phyloP scores from a whole-genome alignment of 78 protist genomes.

The Pelomyxa schiedti region DNA sequence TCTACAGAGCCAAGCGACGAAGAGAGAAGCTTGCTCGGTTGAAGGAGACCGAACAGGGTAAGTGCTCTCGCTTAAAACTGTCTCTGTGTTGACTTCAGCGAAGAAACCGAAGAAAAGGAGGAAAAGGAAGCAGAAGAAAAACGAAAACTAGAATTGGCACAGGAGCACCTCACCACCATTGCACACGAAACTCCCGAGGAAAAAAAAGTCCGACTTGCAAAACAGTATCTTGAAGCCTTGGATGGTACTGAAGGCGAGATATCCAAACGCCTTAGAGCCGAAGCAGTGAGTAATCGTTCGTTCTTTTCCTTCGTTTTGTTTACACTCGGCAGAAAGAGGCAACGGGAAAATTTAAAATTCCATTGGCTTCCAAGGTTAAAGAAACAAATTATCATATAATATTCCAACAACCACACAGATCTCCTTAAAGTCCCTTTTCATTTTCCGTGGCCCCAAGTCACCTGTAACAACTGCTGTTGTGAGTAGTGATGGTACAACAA shows the following conservation, averaged over 20 bases:
- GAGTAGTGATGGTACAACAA: background rate
- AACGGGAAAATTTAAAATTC: background rate
- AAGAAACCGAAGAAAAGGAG: too few species aligned
- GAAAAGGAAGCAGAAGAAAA: too few species aligned
- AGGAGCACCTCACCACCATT: too few species aligned
- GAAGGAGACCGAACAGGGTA: too few species aligned
- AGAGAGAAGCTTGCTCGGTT: too few species aligned
- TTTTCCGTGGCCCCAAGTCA: background rate
- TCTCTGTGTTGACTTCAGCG: too few species aligned
- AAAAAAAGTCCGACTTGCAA: slow-evolving; percentile 25
- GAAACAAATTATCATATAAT: background rate
- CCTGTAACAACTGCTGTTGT: background rate
- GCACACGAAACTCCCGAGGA: slow-evolving; percentile 44
- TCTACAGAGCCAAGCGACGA: too few species aligned
- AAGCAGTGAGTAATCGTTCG: background rate
- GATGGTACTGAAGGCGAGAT: background rate
- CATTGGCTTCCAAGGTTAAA: background rate
- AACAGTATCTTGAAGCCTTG: slow-evolving; percentile 17
- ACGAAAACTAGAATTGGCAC: too few species aligned
- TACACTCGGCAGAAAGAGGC: background rate
- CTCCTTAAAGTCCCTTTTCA: background rate
- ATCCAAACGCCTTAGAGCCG: background rate
- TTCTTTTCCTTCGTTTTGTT: background rate
- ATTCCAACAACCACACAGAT: background rate
- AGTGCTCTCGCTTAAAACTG: too few species aligned